Conservation (phyloP, 768 basidiomycete species). For the Termitomyces sp. region DNA sequence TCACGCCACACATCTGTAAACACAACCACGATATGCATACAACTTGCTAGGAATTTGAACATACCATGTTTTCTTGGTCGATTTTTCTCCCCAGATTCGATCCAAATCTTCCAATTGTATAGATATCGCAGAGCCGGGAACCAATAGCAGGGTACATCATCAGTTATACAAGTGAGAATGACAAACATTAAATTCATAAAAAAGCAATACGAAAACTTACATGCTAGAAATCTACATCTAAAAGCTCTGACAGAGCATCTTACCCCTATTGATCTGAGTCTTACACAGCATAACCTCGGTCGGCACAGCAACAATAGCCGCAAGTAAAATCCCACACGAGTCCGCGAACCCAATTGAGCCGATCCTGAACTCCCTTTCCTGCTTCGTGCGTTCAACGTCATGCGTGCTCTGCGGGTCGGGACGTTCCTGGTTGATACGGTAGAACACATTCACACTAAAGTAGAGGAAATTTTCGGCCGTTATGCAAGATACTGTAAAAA, state of each 20-base stretch:
- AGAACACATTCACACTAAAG: slow-evolving; percentile 81
- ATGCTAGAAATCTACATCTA: slow-evolving; percentile 29
- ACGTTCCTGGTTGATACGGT: slow-evolving; percentile 72
- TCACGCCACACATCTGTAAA: too few species aligned
- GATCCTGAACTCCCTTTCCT: slow-evolving; percentile 86
- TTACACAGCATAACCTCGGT: slow-evolving; percentile 75
- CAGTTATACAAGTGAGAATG: too few species aligned
- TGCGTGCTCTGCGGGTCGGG: slow-evolving; percentile 38
- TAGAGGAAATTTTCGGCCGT: too few species aligned
- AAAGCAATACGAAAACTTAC: too few species aligned
- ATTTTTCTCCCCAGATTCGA: too few species aligned
- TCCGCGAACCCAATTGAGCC: slow-evolving; percentile 87
- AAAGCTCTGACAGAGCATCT: slow-evolving; percentile 61
- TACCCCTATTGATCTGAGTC: slow-evolving; percentile 65
- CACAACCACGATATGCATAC: too few species aligned
- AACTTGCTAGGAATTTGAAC: too few species aligned
- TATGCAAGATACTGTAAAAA: not conserved
- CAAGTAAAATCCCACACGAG: slow-evolving; percentile 64
- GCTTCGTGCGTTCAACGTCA: slow-evolving; percentile 55
- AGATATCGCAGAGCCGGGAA: too few species aligned
- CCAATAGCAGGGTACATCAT: too few species aligned
- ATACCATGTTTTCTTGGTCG: too few species aligned
- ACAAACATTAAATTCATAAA: too few species aligned
- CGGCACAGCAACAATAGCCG: slow-evolving; percentile 62
- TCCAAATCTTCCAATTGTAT: too few species aligned